These are phyloP conservation scores for Cryphonectria carpinicola DNA, from an alignment of 2,329 filamentous ascomycete genomes.

Conservation along the genomic window DNA sequence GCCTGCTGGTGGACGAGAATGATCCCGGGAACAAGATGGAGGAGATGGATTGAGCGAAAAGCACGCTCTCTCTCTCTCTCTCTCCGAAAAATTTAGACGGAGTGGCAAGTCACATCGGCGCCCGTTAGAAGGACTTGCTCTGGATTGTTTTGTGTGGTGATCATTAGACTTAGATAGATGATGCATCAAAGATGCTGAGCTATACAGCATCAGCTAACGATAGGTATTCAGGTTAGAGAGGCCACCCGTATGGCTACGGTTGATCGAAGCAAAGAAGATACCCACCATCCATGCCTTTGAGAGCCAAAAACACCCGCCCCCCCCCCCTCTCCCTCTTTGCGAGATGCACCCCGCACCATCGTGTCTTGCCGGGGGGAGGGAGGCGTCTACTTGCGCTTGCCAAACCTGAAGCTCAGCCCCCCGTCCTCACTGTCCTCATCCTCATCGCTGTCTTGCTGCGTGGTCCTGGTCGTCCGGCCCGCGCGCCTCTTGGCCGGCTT, in stretches of 20 bases:
- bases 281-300: not conserved
- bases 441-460: constrained; percentile 37
- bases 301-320: not conserved
- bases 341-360: not conserved
- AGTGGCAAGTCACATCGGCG: not conserved
- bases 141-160: not conserved
- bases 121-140: not conserved
- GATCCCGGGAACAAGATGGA: constrained; percentile 52
- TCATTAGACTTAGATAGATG: not conserved
- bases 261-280: constrained; percentile 2
- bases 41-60: constrained; percentile 57
- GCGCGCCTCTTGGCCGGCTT: constrained; percentile 42
- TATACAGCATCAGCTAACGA: constrained; percentile 1
- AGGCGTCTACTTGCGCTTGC: constrained; percentile 47
- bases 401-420: constrained; percentile 57
- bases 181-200: not conserved
- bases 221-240: not conserved
- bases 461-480: constrained; percentile 30
- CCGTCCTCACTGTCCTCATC: constrained; percentile 58
- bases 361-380: not conserved
- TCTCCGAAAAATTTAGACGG: not conserved
- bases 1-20: constrained; percentile 64
- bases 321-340: not conserved
- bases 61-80: not conserved
- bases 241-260: not conserved